Conservation (phyloP, 805 yeast genomes). For the Cyberlindnera xylosilytica region DNA sequence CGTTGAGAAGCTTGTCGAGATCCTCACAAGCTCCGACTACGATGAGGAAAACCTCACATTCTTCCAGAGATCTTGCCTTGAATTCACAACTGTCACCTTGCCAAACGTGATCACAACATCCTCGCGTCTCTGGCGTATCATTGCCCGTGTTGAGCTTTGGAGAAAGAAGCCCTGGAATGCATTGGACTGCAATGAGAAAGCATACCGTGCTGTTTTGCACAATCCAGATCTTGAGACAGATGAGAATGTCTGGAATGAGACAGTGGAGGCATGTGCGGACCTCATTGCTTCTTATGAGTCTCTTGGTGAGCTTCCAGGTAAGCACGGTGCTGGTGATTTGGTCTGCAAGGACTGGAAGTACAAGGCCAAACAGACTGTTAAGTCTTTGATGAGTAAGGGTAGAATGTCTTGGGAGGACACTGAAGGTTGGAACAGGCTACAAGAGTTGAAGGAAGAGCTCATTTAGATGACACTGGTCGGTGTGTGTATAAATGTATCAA, state of each 20-base stretch:
- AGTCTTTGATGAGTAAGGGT: slow-evolving; percentile 78
- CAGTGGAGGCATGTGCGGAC: slow-evolving; percentile 76
- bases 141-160: slow-evolving; percentile 88
- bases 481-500: background rate
- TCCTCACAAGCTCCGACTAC: slow-evolving; percentile 52
- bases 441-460: slow-evolving; percentile 32
- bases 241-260: slow-evolving; percentile 68
- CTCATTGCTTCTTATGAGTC: slow-evolving; percentile 83
- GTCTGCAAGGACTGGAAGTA: slow-evolving; percentile 92
- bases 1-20: slow-evolving; percentile 67
- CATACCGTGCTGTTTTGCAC: slow-evolving; percentile 68
- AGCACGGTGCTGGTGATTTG: slow-evolving; percentile 73
- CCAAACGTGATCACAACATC: slow-evolving; percentile 65
- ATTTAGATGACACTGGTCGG: background rate
- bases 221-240: slow-evolving; percentile 61
- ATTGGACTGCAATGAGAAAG: slow-evolving; percentile 80
- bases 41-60: slow-evolving; percentile 38
- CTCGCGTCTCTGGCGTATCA: slow-evolving; percentile 71
- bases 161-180: slow-evolving; percentile 84
- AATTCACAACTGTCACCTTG: slow-evolving; percentile 63
- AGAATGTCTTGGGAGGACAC: slow-evolving; percentile 75
- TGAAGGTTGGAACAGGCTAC: slow-evolving; percentile 69
- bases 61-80: slow-evolving; percentile 68
- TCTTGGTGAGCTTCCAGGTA: slow-evolving; percentile 81
- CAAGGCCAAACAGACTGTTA: slow-evolving; percentile 68